Conservation (phyloP, 495 filamentous ascomycete species). For the Tuber microsphaerosporum region DNA sequence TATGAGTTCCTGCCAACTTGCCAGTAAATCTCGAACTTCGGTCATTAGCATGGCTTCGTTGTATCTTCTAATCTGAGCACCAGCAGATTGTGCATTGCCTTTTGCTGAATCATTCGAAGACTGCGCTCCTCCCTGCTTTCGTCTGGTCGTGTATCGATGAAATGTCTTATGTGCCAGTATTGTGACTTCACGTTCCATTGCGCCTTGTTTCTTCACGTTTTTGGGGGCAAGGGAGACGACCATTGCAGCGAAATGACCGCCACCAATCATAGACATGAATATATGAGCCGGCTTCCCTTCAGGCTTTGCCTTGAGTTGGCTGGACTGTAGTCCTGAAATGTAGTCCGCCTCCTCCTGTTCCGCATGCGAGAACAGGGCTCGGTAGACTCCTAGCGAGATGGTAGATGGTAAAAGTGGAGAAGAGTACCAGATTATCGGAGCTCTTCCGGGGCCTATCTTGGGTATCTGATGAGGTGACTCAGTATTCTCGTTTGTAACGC, state of each 20-base stretch:
- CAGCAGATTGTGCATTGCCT: constrained; percentile 87
- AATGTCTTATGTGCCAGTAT: constrained; percentile 95
- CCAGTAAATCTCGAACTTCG: constrained; percentile 70
- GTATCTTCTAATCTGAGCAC: constrained; percentile 79
- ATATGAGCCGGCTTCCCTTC: constrained; percentile 58
- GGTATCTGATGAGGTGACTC: constrained; percentile 45
- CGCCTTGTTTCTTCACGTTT: constrained; percentile 57
- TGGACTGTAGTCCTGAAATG: constrained; percentile 62
- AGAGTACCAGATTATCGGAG: constrained; percentile 78
- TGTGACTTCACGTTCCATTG: constrained; percentile 61
- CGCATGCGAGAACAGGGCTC: constrained; percentile 64
- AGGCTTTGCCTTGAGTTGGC: constrained; percentile 34
- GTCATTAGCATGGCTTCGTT: constrained; percentile 82
- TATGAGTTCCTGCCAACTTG: constrained; percentile 75
- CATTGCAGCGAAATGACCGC: constrained; percentile 96
- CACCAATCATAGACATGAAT: constrained; percentile 97
- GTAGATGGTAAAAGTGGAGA: constrained; percentile 67
- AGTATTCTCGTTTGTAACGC: constrained; percentile 46
- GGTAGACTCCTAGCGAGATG: constrained; percentile 75
- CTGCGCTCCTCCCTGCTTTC: constrained; percentile 93
- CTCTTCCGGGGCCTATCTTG: constrained; percentile 56
- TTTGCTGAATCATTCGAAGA: constrained; percentile 86
- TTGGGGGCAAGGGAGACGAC: constrained; percentile 80
- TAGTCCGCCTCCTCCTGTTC: constrained; percentile 63
- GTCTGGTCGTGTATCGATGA: constrained; percentile 89